Conservation (phyloP, 2,329 filamentous ascomycete species). For the Dothideomycetes sp. region DNA sequence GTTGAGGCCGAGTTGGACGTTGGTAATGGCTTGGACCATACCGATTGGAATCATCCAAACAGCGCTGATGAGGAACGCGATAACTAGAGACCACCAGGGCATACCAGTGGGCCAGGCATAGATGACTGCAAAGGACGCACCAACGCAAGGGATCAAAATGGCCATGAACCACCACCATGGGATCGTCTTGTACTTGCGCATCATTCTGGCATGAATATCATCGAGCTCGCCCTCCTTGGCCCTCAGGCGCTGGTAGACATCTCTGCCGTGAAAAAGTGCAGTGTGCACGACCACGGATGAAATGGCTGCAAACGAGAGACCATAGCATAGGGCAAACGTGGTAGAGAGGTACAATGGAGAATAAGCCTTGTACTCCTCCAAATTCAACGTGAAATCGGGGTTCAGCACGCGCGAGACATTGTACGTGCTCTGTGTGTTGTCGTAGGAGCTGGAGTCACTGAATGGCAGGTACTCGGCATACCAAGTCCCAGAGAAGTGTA, state of each 20-base stretch:
- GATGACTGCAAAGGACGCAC: conserved; percentile 10
- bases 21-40: conserved; percentile 86
- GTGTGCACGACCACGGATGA: conserved; percentile 74
- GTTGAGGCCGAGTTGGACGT: conserved; percentile 27
- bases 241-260: conserved; percentile 69
- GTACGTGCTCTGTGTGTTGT: conserved; percentile 72
- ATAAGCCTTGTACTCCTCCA: conserved; percentile 62
- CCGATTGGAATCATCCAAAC: conserved; percentile 80
- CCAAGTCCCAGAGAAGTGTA: conserved; percentile 69
- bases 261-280: conserved; percentile 70
- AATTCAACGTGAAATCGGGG: conserved; percentile 65
- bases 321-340: conserved; percentile 79
- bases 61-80: conserved; percentile 64
- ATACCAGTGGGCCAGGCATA: conserved; percentile 61
- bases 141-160: conserved; percentile 9
- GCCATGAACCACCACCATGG: conserved; percentile 62
- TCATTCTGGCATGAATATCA: conserved; percentile 73
- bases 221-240: conserved; percentile 34
- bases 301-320: conserved; percentile 73
- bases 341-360: conserved; percentile 77
- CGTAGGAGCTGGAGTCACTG: conserved; percentile 69
- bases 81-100: conserved; percentile 69
- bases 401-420: conserved; percentile 72
- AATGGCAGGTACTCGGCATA: conserved; percentile 81
- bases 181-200: conserved; percentile 71